Conservation (phyloP, 2,329 filamentous ascomycete species). For the Byssoonygena ceratinophila region DNA sequence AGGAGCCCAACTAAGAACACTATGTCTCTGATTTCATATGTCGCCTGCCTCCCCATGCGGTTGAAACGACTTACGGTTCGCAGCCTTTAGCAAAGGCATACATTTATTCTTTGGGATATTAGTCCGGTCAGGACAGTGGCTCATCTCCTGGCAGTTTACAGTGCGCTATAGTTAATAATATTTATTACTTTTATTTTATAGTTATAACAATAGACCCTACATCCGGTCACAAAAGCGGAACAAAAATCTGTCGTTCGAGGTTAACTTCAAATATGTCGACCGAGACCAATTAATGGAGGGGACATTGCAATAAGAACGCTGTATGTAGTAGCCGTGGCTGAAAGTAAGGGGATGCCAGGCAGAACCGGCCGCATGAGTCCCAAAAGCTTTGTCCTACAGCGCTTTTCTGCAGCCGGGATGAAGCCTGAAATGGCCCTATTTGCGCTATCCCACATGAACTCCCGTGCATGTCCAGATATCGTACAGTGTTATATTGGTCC, state of each 20-base stretch:
- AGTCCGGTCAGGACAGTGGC: background rate
- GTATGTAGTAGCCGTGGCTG: conserved; percentile 1
- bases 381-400: background rate
- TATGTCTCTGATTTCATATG: too few species aligned
- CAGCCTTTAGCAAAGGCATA: background rate
- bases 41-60: too few species aligned
- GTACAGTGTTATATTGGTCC: too few species aligned
- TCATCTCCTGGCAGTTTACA: background rate
- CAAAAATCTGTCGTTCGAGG: background rate
- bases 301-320: conserved; percentile 2
- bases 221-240: conserved; percentile 3
- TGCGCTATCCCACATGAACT: conserved; percentile 25
- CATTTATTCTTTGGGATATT: conserved; percentile 1
- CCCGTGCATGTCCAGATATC: too few species aligned
- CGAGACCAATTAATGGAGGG: background rate
- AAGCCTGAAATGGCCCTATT: conserved; percentile 14
- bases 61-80: too few species aligned
- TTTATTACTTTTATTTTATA: too few species aligned
- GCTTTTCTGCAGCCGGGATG: conserved; percentile 5
- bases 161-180: too few species aligned
- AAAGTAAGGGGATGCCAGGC: background rate
- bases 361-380: too few species aligned
- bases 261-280: conserved; percentile 2
- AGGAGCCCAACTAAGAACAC: too few species aligned
- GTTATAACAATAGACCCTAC: too few species aligned